Percentiles rank a stretch among this genome's conserved stretches.
These are phyloP conservation scores for Globisporangium acanthophoron DNA, from an alignment of 352 stramenopile species.

Conservation along the genomic window DNA sequence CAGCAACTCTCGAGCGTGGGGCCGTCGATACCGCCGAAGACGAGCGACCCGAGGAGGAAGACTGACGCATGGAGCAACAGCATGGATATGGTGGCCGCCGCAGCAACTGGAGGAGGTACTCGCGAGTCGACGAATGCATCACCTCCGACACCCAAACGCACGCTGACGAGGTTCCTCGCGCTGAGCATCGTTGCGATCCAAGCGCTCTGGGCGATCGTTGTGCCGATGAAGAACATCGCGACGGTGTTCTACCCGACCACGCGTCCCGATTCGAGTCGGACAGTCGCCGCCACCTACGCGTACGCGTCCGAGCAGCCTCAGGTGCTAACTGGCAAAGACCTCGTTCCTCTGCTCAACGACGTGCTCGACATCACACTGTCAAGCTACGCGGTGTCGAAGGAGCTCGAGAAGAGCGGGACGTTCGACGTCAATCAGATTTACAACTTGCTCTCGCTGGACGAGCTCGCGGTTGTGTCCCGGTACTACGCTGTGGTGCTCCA, in stretches of 20 bases:
- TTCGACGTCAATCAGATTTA: conserved; percentile 36
- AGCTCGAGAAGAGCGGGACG: conserved; percentile 20
- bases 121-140: neutral
- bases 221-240: conserved; percentile 39
- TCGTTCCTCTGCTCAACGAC: conserved; percentile 20
- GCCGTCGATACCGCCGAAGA: conserved; percentile 3
- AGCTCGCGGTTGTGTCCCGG: conserved; percentile 22
- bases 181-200: conserved; percentile 23
- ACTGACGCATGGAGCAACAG: conserved; percentile 14
- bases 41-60: neutral
- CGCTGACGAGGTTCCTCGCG: conserved; percentile 2
- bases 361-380: conserved; percentile 26
- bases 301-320: conserved; percentile 2
- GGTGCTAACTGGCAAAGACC: conserved; percentile 17
- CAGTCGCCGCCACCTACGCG: neutral
- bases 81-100: neutral
- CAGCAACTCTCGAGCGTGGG: conserved; percentile 8
- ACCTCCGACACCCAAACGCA: conserved; percentile 1
- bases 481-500: conserved; percentile 42
- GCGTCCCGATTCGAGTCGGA: conserved; percentile 16
- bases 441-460: conserved; percentile 27
- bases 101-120: neutral
- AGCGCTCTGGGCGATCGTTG: conserved; percentile 26
- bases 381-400: conserved; percentile 15
- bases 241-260: conserved; percentile 28